Evolutionary conservation across 139 green algal species (phyloP).

Genomic region (Chloropicon primus): DNA sequence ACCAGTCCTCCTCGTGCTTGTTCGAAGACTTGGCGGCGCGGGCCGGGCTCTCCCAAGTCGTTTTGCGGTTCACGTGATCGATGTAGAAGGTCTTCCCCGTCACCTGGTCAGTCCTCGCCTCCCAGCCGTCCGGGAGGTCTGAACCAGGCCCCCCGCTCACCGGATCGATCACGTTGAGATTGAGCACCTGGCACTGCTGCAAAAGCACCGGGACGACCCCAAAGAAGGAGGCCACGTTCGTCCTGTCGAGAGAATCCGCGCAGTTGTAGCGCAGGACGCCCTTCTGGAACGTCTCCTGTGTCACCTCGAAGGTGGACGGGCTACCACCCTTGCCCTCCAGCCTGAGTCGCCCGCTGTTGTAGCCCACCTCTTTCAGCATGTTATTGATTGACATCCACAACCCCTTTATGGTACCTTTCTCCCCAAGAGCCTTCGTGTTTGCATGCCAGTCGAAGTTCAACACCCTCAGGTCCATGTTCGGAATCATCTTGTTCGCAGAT

Average conservation of each 20-base stretch:
- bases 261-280: conserved; percentile 90
- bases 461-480: conserved; percentile 16
- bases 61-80: conserved; percentile 82
- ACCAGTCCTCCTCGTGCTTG: background rate
- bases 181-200: conserved; percentile 42
- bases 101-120: conserved; percentile 57
- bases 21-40: background rate
- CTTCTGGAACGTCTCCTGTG: conserved; percentile 26
- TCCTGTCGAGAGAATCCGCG: conserved; percentile 91
- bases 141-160: background rate
- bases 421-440: conserved; percentile 69
- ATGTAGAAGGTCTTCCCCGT: conserved; percentile 81
- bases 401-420: conserved; percentile 68
- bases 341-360: background rate
- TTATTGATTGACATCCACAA: conserved; percentile 68
- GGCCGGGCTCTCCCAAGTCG: conserved; percentile 56
- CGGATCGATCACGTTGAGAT: conserved; percentile 29
- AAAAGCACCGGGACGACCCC: conserved; percentile 60
- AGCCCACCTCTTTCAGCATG: conserved; percentile 11
- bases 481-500: conserved; percentile 8
- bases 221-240: conserved; percentile 93
- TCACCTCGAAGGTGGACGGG: conserved; percentile 34
- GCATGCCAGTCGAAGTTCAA: conserved; percentile 95
- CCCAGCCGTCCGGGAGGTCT: conserved; percentile 61
- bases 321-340: conserved; percentile 9